Base-by-base conservation (phyloP, 805 yeast genomes). In the Candida ovalis region DNA sequence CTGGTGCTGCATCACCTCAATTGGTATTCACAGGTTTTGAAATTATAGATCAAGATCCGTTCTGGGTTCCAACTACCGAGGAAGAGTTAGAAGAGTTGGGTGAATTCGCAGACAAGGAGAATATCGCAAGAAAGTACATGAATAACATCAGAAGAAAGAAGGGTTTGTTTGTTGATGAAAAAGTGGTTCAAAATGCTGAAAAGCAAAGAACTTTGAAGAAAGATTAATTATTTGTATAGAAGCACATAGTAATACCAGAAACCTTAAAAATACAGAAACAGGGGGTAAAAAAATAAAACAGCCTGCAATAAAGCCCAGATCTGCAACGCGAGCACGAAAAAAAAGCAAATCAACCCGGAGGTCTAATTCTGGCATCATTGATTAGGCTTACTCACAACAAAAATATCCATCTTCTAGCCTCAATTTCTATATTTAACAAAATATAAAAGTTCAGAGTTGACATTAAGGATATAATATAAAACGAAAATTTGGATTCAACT, bases 51-150 rank as follows among this genome's bases (percentile, higher is more conserved):
- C 79, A 86, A 55, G 98, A 94, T 72, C 99, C 99, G 40, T 94
- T 87, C 74, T 94, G 99, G 99, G 96, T 94, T 15, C 99, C 99
- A 13, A 88, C 94, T 2, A 94, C 99, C 0, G 97, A 88, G 58
- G 97, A 90, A 64, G 99, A 94, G 65, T 68, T 94, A 41, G 98
- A 94, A 64, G 95, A 89, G 49, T 72, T 88, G 40, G 99, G 99
- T 24, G 96, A 88, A 54, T 78, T 80, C 55, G 96, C 97, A 1
- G 99, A 94, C 57, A 78, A 87, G 59, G 98, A 89, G 60, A 94
- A 94, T 61, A 73, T 91, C 53, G 98, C 97, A 0, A 78, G 95
- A 63, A 76, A 76, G 61, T 91, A 92, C 63, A 86, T 94, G 84
- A 89, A 88, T 54, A 71, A 71, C 18, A 80, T 94, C 40, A 77